Evolutionary conservation across 2,329 filamentous ascomycete genomes (phyloP), one percentile per base, ranked within the genome.

Genomic region (Sporothrix globosa): DNA sequence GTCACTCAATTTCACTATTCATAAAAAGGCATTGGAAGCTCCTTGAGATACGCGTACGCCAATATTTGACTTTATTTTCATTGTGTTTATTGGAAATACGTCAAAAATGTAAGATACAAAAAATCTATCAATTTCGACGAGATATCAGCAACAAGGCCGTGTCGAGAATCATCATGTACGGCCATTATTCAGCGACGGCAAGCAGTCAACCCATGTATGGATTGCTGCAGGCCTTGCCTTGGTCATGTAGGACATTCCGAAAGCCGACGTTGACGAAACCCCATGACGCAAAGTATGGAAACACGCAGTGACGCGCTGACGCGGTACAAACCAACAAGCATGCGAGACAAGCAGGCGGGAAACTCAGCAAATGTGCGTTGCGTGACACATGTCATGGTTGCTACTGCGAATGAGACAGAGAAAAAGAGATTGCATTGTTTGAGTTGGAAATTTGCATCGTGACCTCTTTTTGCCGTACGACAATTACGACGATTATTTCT

Each of bases 161-260:
- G 3, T 61, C 44, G 4, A 44, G 1, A 21, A 21, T 3, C 24
- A 21, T 9, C 9, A 19, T 60, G 19, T 19, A 17, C 11, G 14
- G 24, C 2, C 30, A 6, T 60, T 60, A 21, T 41, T 24, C 56
- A 21, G n/a, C 34, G 17, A 41, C 11, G 3, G 19, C n/a, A 2
- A n/a, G 10, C 11, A 14, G 7, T 30, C 14, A 34, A 9, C 7
- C 14, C 14, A 30, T 61, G 34, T 13, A 14, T 19, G 17, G 11
- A 3, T 4, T 6, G 11, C 58, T 63, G 58, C 58, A 63, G 63
- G 63, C 50, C 48, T 67, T 9, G 21, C 46, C 13, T 53, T 48
- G 30, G 10, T 21, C 46, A 67, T 6, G 63, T 67, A 24, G 63
- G 48, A 53, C 48, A 41, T 17, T 41, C 63, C 48, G n/a, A 24